These are phyloP conservation scores for Dryas drummondii DNA, from an alignment of 306 rosid genomes.

Conservation along the genomic window DNA sequence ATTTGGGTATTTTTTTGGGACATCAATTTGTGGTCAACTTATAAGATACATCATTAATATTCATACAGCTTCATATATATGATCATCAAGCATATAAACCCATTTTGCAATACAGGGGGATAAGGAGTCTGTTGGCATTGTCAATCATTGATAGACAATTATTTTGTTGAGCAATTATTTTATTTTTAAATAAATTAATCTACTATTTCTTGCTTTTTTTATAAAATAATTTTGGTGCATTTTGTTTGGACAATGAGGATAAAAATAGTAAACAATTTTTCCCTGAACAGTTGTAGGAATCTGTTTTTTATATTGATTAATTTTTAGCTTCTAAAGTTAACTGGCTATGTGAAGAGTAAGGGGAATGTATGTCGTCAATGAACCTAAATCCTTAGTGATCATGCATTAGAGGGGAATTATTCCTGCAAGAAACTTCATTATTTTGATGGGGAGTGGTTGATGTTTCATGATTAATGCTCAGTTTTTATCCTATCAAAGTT, in stretches of 20 bases:
- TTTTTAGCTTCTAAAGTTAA: background rate
- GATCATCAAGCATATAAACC: constrained; percentile 3
- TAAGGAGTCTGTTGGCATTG: constrained; percentile 22
- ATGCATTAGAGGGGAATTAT: background rate
- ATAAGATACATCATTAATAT: constrained; percentile 13
- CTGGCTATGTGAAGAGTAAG: background rate
- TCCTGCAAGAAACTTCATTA: background rate
- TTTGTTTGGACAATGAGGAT: background rate
- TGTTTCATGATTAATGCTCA: constrained; percentile 12
- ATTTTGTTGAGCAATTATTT: background rate
- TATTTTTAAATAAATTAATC: background rate
- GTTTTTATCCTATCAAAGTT: background rate
- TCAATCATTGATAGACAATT: constrained; percentile 8
- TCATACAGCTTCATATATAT: background rate
- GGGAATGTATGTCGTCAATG: background rate
- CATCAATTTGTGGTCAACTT: constrained; percentile 43
- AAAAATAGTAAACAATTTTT: background rate
- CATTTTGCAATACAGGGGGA: constrained; percentile 10
- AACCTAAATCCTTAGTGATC: no score
- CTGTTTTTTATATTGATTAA: background rate
- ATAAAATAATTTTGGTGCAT: background rate
- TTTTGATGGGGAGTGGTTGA: background rate
- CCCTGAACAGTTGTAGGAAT: background rate
- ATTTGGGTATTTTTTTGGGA: constrained; percentile 31
- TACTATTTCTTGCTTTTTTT: background rate